Conservation (phyloP, 257 asterid genomes). For the Przewalskia tangutica region DNA sequence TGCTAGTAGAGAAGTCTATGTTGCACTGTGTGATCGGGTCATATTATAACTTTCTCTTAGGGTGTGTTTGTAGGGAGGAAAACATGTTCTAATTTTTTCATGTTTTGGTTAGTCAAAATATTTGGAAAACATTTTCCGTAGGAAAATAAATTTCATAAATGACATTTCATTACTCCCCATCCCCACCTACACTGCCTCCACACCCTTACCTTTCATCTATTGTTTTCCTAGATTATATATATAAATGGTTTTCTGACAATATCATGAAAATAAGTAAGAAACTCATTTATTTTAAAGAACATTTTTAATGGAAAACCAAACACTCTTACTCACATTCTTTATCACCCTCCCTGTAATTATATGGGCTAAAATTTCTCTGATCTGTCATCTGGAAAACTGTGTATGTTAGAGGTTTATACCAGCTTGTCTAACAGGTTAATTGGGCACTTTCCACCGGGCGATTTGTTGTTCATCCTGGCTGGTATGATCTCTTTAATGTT, state of each 20-base stretch:
- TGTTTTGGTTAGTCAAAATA: not conserved
- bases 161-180: not conserved
- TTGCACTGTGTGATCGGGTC: not conserved
- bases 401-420: not conserved
- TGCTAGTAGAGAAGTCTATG: not conserved
- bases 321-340: not conserved
- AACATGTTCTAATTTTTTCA: not conserved
- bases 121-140: not conserved
- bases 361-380: not conserved
- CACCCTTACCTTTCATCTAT: not conserved
- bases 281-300: not conserved
- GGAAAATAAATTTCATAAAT: not conserved
- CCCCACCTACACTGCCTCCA: not conserved
- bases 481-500: constrained; percentile 39
- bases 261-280: not conserved
- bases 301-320: not conserved
- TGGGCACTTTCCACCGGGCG: constrained; percentile 76
- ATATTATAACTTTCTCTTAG: not conserved
- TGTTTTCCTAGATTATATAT: not conserved
- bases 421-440: constrained; percentile 46
- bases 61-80: not conserved
- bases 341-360: not conserved
- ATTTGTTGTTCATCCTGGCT: constrained; percentile 94
- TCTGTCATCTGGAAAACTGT: not conserved
- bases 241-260: not conserved